A percentile compares a stretch with the other conserved stretches of the same genome.
These are phyloP conservation scores for Chlorella sorokiniana DNA, from an alignment of 139 green algal species.

Conservation along the genomic window DNA sequence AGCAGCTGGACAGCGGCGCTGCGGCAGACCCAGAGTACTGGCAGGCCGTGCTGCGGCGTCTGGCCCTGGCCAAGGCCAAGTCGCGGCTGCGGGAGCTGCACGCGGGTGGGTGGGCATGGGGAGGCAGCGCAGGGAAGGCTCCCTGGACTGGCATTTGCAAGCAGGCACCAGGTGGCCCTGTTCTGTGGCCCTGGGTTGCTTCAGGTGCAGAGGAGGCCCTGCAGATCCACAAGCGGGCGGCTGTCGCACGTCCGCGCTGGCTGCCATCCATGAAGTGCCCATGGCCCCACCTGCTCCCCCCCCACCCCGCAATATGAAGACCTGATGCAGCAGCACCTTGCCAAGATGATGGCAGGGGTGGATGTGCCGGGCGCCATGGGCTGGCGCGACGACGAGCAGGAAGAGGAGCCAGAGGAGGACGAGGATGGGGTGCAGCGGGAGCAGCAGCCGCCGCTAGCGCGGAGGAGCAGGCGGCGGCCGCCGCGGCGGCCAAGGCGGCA, in stretches of 20 bases:
- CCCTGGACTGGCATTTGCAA: no score
- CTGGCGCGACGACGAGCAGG: conserved; percentile 28
- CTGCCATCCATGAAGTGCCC: background rate
- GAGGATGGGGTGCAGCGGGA: background rate
- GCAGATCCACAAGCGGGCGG: no score
- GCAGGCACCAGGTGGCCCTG: background rate
- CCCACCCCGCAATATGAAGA: conserved; percentile 27
- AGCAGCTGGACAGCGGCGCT: conserved; percentile 50
- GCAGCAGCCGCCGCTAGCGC: background rate
- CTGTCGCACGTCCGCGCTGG: no score
- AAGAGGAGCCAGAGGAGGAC: background rate
- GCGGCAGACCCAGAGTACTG: conserved; percentile 81
- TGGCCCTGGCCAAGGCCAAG: conserved; percentile 62
- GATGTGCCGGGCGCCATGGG: conserved; percentile 45
- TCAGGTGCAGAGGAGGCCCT: no score
- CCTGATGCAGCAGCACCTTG: conserved; percentile 41
- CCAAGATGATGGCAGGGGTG: conserved; percentile 4
- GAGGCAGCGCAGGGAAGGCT: background rate
- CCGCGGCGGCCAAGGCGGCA: conserved; percentile 2
- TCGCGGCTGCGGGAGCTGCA: conserved; percentile 71
- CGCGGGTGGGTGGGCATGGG: conserved; percentile 1
- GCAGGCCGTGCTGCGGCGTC: conserved; percentile 68
- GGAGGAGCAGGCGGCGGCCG: background rate
- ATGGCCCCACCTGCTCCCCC: background rate
- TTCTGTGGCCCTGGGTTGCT: no score